These are phyloP conservation scores for Ceratorhiza oryzae-sativae DNA, from an alignment of 1,284 basidiomycete genomes.

Conservation along the genomic window DNA sequence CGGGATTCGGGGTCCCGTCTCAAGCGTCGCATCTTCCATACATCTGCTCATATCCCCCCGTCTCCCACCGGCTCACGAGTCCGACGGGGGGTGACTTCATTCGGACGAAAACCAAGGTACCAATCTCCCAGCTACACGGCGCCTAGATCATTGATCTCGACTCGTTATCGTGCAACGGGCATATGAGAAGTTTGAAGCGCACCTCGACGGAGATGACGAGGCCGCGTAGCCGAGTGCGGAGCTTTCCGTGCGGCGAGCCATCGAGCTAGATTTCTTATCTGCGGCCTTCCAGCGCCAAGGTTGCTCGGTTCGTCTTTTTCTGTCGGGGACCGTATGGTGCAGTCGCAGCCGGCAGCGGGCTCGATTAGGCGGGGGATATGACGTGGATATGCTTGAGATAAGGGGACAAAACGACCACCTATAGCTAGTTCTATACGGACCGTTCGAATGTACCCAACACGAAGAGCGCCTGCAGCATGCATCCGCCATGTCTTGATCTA, in stretches of 20 bases:
- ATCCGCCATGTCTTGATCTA: background rate
- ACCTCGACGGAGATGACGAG: background rate
- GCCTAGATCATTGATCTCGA: constrained; percentile 6
- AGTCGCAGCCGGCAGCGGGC: constrained; percentile 1
- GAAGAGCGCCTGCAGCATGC: background rate
- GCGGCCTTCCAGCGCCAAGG: background rate
- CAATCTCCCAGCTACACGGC: background rate
- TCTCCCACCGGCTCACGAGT: background rate
- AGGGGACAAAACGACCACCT: background rate
- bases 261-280: constrained; percentile 9
- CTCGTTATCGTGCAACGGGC: background rate
- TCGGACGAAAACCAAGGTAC: background rate
- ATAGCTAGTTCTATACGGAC: too few relatives aligned
- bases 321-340: background rate
- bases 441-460: background rate
- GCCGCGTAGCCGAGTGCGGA: background rate
- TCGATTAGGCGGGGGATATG: constrained; percentile 7
- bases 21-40: background rate
- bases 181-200: background rate
- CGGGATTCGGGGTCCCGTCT: background rate
- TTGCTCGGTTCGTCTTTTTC: too few relatives aligned
- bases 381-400: background rate
- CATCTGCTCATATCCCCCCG: background rate
- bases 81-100: background rate
- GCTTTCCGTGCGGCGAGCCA: background rate